Percentiles rank a stretch among this genome's conserved stretches.
Evolutionary conservation across 2,329 filamentous ascomycete species (phyloP).

Genomic region (Fusarium fracticaudum): DNA sequence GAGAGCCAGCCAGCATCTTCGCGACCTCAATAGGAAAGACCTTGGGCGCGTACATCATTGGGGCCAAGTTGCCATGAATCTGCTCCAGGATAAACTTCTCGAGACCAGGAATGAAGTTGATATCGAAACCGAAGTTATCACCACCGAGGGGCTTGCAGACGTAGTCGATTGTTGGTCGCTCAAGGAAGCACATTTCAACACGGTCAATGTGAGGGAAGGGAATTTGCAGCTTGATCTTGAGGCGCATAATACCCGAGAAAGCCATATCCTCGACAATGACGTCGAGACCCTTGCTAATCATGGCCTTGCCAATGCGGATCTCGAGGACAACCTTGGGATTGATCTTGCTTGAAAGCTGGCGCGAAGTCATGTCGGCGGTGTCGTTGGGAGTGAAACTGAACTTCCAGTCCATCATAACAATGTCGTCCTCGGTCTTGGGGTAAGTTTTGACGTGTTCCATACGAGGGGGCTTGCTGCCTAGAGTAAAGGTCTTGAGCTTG

Average conservation of each 20-base stretch:
- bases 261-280: slow-evolving; percentile 99
- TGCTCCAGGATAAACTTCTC: slow-evolving; percentile 95
- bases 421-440: slow-evolving; percentile 92
- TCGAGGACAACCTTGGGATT: slow-evolving; percentile 97
- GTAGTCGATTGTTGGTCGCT: slow-evolving; percentile 90
- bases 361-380: slow-evolving; percentile 86
- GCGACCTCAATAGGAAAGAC: slow-evolving; percentile 98
- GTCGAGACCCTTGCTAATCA: slow-evolving; percentile 96
- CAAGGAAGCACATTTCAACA: slow-evolving; percentile 94
- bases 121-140: slow-evolving; percentile 95
- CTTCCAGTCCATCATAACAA: slow-evolving; percentile 99
- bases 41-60: slow-evolving; percentile 98
- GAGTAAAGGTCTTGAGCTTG: slow-evolving; percentile 90
- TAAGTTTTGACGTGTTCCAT: slow-evolving; percentile 99
- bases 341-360: slow-evolving; percentile 92
- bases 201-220: slow-evolving; percentile 95
- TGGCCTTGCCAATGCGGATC: slow-evolving; percentile 92
- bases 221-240: slow-evolving; percentile 97
- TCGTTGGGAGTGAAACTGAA: slow-evolving; percentile 99
- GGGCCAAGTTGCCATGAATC: slow-evolving; percentile 91
- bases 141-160: slow-evolving; percentile 97
- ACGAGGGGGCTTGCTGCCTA: slow-evolving; percentile 93
- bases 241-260: slow-evolving; percentile 92
- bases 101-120: slow-evolving; percentile 97
- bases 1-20: slow-evolving; percentile 94